These are phyloP conservation scores for Millerago galiae DNA, from an alignment of 805 yeast genomes.

Conservation along the genomic window DNA sequence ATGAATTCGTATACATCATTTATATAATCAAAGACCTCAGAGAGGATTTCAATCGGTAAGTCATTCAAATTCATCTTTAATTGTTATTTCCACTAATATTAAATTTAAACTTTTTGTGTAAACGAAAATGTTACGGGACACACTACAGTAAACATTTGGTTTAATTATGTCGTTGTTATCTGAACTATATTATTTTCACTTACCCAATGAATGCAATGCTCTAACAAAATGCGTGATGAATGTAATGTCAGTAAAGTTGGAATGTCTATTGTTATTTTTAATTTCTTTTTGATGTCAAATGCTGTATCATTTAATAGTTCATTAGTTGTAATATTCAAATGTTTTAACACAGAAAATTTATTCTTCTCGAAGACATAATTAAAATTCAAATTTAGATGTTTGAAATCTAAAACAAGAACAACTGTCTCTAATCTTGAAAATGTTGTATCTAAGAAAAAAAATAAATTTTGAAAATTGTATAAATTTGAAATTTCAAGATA, in stretches of 20 bases:
- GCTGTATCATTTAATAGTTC: not conserved
- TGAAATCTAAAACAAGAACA: not conserved
- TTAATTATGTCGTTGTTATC: not conserved
- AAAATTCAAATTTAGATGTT: not conserved
- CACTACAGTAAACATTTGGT: not conserved
- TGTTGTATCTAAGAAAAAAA: not conserved
- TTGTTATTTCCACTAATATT: not conserved
- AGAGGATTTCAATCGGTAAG: slow-evolving; percentile 18
- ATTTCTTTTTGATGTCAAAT: not conserved
- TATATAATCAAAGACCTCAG: slow-evolving; percentile 8
- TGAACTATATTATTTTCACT: not conserved
- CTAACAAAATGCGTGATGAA: not conserved
- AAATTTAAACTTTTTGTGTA: not conserved
- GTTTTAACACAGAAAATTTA: not conserved
- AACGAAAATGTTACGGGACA: not conserved
- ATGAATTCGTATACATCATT: slow-evolving; percentile 16
- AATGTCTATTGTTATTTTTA: not conserved
- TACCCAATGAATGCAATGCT: not conserved
- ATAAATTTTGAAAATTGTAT: slow-evolving; percentile 1
- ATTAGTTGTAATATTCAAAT: not conserved
- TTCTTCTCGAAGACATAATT: not conserved
- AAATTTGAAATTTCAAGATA: not conserved
- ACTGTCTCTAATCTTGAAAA: not conserved
- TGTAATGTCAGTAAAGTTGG: not conserved
- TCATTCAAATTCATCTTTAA: slow-evolving; percentile 3